A percentile compares a stretch with the other conserved stretches of the same genome.
Evolutionary conservation across 306 rosid species (phyloP).

Genomic region (Hippophae rhamnoides): DNA sequence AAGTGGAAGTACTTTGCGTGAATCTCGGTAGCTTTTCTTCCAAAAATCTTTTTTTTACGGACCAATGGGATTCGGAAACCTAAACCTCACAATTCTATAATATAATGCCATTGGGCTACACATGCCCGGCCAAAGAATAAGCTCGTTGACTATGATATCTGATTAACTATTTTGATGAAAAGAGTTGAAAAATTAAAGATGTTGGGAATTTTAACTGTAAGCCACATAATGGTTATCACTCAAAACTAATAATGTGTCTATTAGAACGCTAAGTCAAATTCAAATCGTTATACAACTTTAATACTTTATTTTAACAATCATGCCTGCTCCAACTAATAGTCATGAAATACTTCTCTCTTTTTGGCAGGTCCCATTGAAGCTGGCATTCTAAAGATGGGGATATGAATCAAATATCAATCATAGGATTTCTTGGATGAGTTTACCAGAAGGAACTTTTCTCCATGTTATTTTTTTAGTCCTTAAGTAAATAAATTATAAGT

Average conservation of each 20-base stretch:
- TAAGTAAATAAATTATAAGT: constrained; percentile 51
- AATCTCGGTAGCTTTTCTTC: no score
- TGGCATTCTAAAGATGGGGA: constrained; percentile 70
- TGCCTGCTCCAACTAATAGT: neutral
- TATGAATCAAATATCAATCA: constrained; percentile 29
- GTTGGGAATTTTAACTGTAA: constrained; percentile 21
- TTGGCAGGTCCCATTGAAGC: constrained; percentile 53
- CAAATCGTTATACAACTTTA: neutral
- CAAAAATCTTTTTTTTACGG: no score
- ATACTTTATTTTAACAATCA: neutral
- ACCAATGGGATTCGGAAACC: no score
- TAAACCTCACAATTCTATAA: no score
- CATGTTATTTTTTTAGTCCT: constrained; percentile 27
- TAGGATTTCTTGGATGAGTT: constrained; percentile 37
- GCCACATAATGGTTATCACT: constrained; percentile 18
- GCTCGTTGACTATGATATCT: constrained; percentile 16
- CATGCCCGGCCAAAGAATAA: neutral
- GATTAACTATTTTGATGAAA: constrained; percentile 4
- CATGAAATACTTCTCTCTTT: neutral
- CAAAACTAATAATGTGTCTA: constrained; percentile 10
- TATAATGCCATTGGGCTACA: no score
- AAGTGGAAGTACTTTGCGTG: no score
- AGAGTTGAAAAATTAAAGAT: constrained; percentile 7
- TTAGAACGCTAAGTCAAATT: neutral
- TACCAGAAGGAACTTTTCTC: constrained; percentile 11